Base-by-base conservation (phyloP, 129 eudicot genomes). In the Tagetes patula region DNA sequence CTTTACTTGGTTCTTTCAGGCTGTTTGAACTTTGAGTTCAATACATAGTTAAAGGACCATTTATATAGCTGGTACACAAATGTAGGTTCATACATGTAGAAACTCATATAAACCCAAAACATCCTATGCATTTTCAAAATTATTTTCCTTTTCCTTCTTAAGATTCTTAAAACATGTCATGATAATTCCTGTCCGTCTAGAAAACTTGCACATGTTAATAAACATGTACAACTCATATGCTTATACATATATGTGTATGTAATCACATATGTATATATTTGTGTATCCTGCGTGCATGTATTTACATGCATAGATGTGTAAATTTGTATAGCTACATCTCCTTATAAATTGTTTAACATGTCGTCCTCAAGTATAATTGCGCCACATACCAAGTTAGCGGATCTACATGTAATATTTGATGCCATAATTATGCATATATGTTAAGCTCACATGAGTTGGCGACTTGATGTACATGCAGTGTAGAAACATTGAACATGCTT, bases 401-500 rank as follows among this genome's bases (percentile, higher is more conserved):
- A 61, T 61, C 30, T 61, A 61, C 27, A 36, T 36, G 38, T 40
- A 8, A 32, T 56, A 30, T 11, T 31, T 39, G 60, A 55, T 40
- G 27, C 36, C 59, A 54, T 43, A 72, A 31, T 33, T 11, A 58
- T 72, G 27, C 27, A 72, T 40, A 39, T 39, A 39, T 52, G 76
- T 56, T 56, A 56, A 71, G 53, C 7, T 76, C 13, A 59, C 70
- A 37, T 13, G 56, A 50, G 31, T 50, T 61, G 56, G 49, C 4
- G 56, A 61, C 7, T 59, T 77, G 64, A 61, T 70, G 56, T 79
- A 73, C 77, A 65, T 86, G 83, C 96, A 93, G 98, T 76, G 80
- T 91, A 87, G 96, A 93, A 83, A 87, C 89, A 56, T 76, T 93
- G 73, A 94, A 86, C 76, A 73, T 94, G 76, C 84, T 73, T 4